Base-by-base conservation (phyloP, 768 basidiomycete species). In the Solioccasus polychromus region DNA sequence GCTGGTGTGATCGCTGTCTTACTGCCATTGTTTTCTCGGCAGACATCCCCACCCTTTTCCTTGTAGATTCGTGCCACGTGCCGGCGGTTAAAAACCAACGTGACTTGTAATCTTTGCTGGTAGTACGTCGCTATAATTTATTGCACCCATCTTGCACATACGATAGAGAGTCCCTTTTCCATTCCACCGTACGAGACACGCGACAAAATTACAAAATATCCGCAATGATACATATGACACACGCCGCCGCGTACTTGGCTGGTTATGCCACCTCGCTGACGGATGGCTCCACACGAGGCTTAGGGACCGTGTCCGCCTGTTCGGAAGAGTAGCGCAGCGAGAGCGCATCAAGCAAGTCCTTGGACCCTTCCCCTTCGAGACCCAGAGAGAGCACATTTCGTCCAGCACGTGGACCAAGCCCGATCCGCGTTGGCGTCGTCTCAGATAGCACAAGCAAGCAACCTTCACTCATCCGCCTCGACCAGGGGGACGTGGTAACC, bases 41-140 rank as follows among this genome's bases (percentile, higher is more conserved):
- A 66, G 63, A 17, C 62, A 58, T 23, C 64, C 63, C 1, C 47
- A 29, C 1, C 36, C 48, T 6, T 66, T 66, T 24, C 52, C 62
- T 20, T 64, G 64, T 23, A 38, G 36, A 18, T 47, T 64, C 32
- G 47, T 52, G 12, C 64, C 63, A 1, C 65, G 64, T n/a, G 26
- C 44, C 17, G n/a, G n/a, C n/a, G n/a, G n/a, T n/a, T n/a, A n/a
- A n/a, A n/a, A n/a, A n/a, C n/a, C n/a, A n/a, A n/a, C n/a, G n/a
- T n/a, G n/a, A n/a, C n/a, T n/a, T n/a, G n/a, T n/a, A n/a, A n/a
- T n/a, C n/a, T n/a, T n/a, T n/a, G n/a, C n/a, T n/a, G n/a, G n/a
- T n/a, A n/a, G n/a, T n/a, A n/a, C n/a, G n/a, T n/a, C n/a, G n/a
- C n/a, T n/a, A n/a, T n/a, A n/a, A n/a, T n/a, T n/a, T n/a, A n/a